phyloP scores from a whole-genome alignment of 2,329 filamentous ascomycete genomes.

The Aureobasidium subglaciale region DNA sequence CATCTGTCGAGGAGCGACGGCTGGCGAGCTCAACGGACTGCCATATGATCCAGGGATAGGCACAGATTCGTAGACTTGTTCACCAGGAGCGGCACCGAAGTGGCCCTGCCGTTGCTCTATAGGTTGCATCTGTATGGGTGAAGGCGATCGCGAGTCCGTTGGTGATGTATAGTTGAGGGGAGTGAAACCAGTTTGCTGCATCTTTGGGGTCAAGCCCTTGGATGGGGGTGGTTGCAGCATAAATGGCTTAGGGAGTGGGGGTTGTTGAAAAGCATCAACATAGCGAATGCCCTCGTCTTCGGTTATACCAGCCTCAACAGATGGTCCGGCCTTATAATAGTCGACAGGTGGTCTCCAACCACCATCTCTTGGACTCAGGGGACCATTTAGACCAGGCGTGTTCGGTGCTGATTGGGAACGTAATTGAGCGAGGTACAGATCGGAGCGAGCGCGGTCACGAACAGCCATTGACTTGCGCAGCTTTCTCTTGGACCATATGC shows the following conservation, averaged over 20 bases:
- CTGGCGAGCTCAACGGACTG: constrained; percentile 8
- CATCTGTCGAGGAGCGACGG: constrained; percentile 14
- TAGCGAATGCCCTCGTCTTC: constrained; percentile 55
- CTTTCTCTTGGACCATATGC: constrained; percentile 92
- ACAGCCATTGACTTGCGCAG: constrained; percentile 95
- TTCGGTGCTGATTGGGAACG: constrained; percentile 81
- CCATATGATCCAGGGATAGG: constrained; percentile 80
- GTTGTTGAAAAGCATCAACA: constrained; percentile 46
- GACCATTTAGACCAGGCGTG: constrained; percentile 70
- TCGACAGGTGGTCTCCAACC: constrained; percentile 41
- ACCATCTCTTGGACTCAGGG: constrained; percentile 55
- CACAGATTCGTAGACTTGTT: constrained; percentile 77
- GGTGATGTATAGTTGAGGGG: constrained; percentile 25
- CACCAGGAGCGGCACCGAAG: constrained; percentile 64
- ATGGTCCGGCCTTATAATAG: constrained; percentile 33
- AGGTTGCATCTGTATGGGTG: constrained; percentile 20
- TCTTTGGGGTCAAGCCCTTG: constrained; percentile 69
- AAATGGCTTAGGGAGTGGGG: constrained; percentile 54
- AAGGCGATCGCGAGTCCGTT: constrained; percentile 16
- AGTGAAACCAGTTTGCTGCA: constrained; percentile 56
- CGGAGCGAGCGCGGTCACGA: constrained; percentile 86
- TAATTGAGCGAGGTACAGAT: constrained; percentile 74
- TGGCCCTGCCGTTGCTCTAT: constrained; percentile 53
- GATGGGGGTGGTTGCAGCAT: constrained; percentile 77
- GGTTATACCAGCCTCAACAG: constrained; percentile 27